A percentile compares a stretch with the other conserved stretches of the same genome.
These are phyloP conservation scores for Picea abies DNA, from an alignment of 83 land plant species.

Conservation along the genomic window DNA sequence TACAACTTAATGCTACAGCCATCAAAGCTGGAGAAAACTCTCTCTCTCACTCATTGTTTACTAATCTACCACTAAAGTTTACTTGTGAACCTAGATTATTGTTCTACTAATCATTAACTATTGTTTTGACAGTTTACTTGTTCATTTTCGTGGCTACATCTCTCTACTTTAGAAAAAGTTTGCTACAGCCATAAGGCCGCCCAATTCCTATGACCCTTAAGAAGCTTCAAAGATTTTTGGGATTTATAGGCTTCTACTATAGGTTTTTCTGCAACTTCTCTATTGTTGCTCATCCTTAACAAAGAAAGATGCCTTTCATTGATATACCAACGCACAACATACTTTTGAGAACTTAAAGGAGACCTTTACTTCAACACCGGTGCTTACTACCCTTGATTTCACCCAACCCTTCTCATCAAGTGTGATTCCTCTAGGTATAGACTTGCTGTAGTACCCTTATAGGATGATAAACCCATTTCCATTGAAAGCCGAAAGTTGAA, in stretches of 20 bases:
- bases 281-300: background rate
- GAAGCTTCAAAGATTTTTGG: background rate
- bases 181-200: no score
- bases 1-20: no score
- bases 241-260: background rate
- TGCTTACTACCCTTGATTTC: background rate
- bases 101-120: no score
- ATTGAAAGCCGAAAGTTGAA: background rate
- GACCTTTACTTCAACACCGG: no score
- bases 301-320: background rate
- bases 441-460: background rate
- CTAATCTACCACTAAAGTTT: no score
- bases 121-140: no score
- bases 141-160: no score
- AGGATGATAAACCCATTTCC: background rate
- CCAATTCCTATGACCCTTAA: background rate
- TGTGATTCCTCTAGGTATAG: background rate
- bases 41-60: no score
- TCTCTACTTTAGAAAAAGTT: no score
- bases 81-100: no score
- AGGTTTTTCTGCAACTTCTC: background rate
- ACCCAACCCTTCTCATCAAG: background rate
- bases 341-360: background rate
- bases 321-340: background rate
- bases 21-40: no score